Percentiles rank a stretch among this genome's conserved stretches.
Evolutionary conservation across 495 filamentous ascomycete species (phyloP).

Genomic region (Choiromyces venosus): DNA sequence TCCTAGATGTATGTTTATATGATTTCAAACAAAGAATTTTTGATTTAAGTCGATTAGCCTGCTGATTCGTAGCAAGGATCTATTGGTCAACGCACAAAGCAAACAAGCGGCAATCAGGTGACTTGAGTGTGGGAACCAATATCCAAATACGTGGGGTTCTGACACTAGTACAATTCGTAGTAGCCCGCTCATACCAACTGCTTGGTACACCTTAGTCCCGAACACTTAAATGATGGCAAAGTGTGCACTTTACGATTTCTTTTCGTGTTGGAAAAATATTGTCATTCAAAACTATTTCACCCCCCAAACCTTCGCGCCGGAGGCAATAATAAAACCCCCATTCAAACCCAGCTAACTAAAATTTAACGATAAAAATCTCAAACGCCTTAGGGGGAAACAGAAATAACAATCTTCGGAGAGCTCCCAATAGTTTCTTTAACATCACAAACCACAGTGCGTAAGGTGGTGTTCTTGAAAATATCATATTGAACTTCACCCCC

Average conservation of each 20-base stretch:
- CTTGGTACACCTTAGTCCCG: not conserved
- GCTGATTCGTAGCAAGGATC: too few relatives aligned
- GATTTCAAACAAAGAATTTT: not conserved
- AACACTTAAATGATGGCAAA: not conserved
- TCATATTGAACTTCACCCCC: constrained; percentile 6
- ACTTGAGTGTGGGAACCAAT: too few relatives aligned
- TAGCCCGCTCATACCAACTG: not conserved
- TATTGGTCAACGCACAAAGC: too few relatives aligned
- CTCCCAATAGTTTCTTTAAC: constrained; percentile 21
- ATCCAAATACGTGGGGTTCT: too few relatives aligned
- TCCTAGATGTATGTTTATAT: not conserved
- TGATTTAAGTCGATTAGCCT: too few relatives aligned
- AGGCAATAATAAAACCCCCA: not conserved
- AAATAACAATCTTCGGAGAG: constrained; percentile 9
- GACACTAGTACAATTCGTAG: too few relatives aligned
- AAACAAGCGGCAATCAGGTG: too few relatives aligned
- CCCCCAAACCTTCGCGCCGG: not conserved
- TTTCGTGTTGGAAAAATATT: not conserved
- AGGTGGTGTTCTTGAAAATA: not conserved
- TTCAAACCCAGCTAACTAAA: not conserved
- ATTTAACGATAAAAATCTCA: not conserved
- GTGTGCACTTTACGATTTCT: not conserved
- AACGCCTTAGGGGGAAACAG: not conserved
- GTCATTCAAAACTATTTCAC: not conserved
- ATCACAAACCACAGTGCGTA: constrained; percentile 8